These are phyloP conservation scores for Sporobolomyces phaffii DNA, from an alignment of 768 basidiomycete genomes.

Conservation along the genomic window DNA sequence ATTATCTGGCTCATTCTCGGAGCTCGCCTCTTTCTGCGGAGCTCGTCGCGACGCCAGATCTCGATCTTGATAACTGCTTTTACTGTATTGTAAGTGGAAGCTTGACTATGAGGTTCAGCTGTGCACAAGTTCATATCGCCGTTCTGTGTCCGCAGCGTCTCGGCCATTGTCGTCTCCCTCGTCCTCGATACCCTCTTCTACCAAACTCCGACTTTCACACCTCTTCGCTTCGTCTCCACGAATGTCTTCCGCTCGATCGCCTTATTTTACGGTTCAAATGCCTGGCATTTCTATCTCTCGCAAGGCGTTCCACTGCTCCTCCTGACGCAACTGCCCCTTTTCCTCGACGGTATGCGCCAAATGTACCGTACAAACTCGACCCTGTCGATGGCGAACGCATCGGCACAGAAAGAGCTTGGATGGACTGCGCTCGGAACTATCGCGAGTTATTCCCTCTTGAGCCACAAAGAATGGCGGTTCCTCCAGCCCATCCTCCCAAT, in stretches of 20 bases:
- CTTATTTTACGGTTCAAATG: slow-evolving; percentile 78
- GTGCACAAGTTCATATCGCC: no score
- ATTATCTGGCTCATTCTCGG: slow-evolving; percentile 77
- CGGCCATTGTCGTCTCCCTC: slow-evolving; percentile 39
- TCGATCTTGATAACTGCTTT: background rate
- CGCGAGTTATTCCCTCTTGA: slow-evolving; percentile 56
- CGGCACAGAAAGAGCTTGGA: background rate
- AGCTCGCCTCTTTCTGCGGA: background rate
- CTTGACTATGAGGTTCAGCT: background rate
- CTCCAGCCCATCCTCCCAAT: slow-evolving; percentile 83
- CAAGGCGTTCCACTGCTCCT: slow-evolving; percentile 81
- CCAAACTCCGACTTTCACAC: slow-evolving; percentile 59
- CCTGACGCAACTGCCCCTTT: slow-evolving; percentile 66
- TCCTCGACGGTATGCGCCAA: slow-evolving; percentile 56
- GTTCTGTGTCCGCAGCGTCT: background rate
- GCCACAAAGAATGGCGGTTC: slow-evolving; percentile 98
- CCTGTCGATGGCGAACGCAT: background rate
- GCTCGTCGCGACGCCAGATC: fast-evolving
- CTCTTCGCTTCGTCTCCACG: slow-evolving; percentile 71
- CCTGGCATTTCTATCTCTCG: slow-evolving; percentile 81
- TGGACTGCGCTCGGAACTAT: background rate
- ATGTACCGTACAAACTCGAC: background rate
- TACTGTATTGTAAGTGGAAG: background rate
- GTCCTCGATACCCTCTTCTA: slow-evolving; percentile 68
- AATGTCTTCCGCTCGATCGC: slow-evolving; percentile 76